phyloP scores from a whole-genome alignment of 140 eudicot species.

The Anethum foeniculum region DNA sequence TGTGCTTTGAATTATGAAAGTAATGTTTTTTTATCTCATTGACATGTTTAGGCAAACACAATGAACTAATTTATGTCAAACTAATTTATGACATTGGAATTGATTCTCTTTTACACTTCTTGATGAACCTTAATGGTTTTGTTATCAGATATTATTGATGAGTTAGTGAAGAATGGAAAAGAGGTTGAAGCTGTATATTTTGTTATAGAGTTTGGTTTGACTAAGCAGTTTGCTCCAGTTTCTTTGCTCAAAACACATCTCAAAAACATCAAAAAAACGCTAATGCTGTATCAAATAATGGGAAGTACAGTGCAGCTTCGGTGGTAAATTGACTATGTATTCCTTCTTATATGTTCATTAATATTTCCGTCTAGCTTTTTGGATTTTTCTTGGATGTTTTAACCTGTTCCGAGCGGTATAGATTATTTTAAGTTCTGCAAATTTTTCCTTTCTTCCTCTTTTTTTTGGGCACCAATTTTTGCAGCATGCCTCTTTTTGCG shows the following conservation, averaged over 20 bases:
- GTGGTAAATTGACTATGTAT: slow-evolving; percentile 10
- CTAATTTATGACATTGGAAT: neutral
- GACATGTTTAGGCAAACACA: neutral
- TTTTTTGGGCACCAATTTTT: no score
- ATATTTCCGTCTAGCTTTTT: no score
- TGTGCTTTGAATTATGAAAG: neutral
- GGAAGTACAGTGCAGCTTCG: slow-evolving; percentile 20
- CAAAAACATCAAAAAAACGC: slow-evolving; percentile 21
- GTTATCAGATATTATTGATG: slow-evolving; percentile 34
- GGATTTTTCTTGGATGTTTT: no score
- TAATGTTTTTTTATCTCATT: neutral
- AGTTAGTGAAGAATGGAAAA: slow-evolving; percentile 34
- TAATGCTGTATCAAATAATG: slow-evolving; percentile 13
- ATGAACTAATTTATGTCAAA: neutral
- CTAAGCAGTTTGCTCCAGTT: slow-evolving; percentile 34
- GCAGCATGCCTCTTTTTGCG: no score
- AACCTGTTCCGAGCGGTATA: no score
- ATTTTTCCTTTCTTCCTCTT: no score
- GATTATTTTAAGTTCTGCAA: no score
- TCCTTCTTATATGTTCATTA: no score
- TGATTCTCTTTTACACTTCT: neutral
- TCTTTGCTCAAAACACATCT: slow-evolving; percentile 30
- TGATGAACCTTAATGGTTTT: neutral
- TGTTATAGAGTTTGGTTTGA: slow-evolving; percentile 31
- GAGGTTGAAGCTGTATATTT: slow-evolving; percentile 47